Conservation (phyloP, 306 rosid genomes). For the Vigna hirtella region DNA sequence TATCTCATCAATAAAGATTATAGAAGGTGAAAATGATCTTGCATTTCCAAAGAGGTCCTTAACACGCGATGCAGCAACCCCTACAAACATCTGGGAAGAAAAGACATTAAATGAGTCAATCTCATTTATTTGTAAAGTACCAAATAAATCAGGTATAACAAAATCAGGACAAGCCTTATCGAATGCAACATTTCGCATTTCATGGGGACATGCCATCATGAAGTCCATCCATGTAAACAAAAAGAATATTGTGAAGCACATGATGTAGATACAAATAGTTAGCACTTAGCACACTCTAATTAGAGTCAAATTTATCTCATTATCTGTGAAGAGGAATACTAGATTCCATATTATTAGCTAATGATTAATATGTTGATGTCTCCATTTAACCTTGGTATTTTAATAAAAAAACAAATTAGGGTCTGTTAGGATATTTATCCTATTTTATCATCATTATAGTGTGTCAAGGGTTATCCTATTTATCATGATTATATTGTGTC, state of each 20-base stretch:
- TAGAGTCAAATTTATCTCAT: slow-evolving; percentile 22
- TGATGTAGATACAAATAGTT: slow-evolving; percentile 17
- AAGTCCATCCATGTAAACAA: slow-evolving; percentile 38
- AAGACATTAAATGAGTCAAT: slow-evolving; percentile 35
- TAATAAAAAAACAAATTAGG: slow-evolving; percentile 14
- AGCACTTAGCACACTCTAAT: slow-evolving; percentile 33
- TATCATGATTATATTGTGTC: too few relatives aligned
- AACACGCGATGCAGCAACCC: slow-evolving; percentile 99
- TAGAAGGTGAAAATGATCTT: slow-evolving; percentile 91
- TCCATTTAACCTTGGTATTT: slow-evolving; percentile 20
- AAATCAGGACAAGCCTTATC: slow-evolving; percentile 27
- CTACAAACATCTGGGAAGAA: slow-evolving; percentile 87
- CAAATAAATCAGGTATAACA: slow-evolving; percentile 9
- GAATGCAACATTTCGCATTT: slow-evolving; percentile 32
- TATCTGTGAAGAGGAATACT: slow-evolving; percentile 37
- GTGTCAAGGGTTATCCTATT: too few relatives aligned
- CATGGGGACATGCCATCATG: slow-evolving; percentile 17
- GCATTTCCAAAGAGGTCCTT: slow-evolving; percentile 91
- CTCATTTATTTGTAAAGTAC: slow-evolving; percentile 19
- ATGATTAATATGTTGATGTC: slow-evolving; percentile 19
- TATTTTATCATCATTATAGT: too few relatives aligned
- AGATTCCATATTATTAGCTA: slow-evolving; percentile 10
- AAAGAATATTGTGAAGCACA: slow-evolving; percentile 34
- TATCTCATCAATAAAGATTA: slow-evolving; percentile 95
- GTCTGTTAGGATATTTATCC: too few relatives aligned